Percentiles rank a stretch among this genome's conserved stretches.
Evolutionary conservation across 2,329 filamentous ascomycete species (phyloP).

Genomic region (Fusarium abutilonis): DNA sequence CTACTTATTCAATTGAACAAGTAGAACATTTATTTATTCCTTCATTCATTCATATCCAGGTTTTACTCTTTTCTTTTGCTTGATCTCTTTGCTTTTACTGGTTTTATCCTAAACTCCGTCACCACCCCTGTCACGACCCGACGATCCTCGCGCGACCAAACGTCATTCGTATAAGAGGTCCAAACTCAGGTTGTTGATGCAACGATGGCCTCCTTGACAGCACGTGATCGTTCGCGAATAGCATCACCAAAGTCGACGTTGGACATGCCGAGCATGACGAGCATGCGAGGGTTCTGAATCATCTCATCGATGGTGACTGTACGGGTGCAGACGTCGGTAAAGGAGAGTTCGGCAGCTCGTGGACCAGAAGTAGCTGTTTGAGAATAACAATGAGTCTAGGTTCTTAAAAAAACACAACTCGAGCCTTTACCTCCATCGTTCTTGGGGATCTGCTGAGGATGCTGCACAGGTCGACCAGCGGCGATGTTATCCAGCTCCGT

Average conservation of each 20-base stretch:
- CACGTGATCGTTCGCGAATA: conserved; percentile 44
- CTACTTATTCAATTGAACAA: not conserved
- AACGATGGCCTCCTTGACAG: conserved; percentile 40
- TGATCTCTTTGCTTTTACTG: not conserved
- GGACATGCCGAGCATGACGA: conserved; percentile 49
- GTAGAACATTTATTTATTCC: too few species aligned
- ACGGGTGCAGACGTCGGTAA: conserved; percentile 47
- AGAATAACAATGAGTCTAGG: not conserved
- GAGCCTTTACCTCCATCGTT: conserved; percentile 43
- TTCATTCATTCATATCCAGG: not conserved
- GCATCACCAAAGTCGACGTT: conserved; percentile 46
- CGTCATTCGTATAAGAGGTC: conserved; percentile 16
- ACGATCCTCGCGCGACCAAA: conserved; percentile 21
- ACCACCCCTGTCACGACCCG: conserved; percentile 5
- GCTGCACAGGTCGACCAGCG: conserved; percentile 46
- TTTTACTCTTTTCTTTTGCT: too few species aligned
- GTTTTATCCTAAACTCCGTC: not conserved
- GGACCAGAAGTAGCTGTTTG: conserved; percentile 33
- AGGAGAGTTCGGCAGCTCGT: conserved; percentile 42
- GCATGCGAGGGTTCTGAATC: conserved; percentile 45
- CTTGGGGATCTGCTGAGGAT: conserved; percentile 51
- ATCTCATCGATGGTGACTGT: conserved; percentile 48
- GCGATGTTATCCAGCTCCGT: conserved; percentile 54
- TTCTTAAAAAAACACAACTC: not conserved
- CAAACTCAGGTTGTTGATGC: conserved; percentile 1